Evolutionary conservation across 2,329 filamentous ascomycete species (phyloP), one percentile per base, ranked within the genome.

Genomic region (Aspergillus hiratsukae): DNA sequence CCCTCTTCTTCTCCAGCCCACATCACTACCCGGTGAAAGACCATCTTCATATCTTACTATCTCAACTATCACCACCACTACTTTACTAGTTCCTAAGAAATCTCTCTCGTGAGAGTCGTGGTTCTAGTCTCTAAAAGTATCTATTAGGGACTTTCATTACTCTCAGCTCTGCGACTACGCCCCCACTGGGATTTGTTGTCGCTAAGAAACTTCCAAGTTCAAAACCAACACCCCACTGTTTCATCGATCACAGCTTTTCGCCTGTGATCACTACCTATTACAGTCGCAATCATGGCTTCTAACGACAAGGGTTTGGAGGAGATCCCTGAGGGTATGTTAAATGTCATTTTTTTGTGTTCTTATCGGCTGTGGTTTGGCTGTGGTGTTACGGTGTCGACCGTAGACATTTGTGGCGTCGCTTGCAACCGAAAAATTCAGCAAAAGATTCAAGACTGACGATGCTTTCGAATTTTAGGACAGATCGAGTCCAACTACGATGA

Each of bases 401-500:
- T 8, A 46, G 11, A 21, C 43, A 46, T 46, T 23, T 46, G 43
- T 46, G 43, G 43, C 43, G 43, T 48, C n/a, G 49, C 31, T 54
- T 43, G 52, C 46, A 29, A 56, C 41, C 57, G 41, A 56, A 55
- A 53, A 51, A 25, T 25, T 41, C 56, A 58, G 53, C 43, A 55
- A 27, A 37, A 52, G 10, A 49, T 17, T 17, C 52, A 51, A 56
- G 48, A 53, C 49, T 49, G 54, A 48, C 50, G 53, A 41, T 53
- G 59, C 62, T 59, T 51, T 31, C 21, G n/a, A 54, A 37, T 48
- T 76, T 72, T 77, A 96, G 93, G 88, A 81, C 91, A 96, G 83
- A 99, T 99, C 85, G 95, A 99, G 86, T 96, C 92, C 77, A 99
- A 99, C 90, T 99, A 97, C 83, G 94, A 99, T 86, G 92, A 97